Evolutionary conservation across 1,139 yeast species (phyloP).

Genomic region (Tardiomyces depauwii): DNA sequence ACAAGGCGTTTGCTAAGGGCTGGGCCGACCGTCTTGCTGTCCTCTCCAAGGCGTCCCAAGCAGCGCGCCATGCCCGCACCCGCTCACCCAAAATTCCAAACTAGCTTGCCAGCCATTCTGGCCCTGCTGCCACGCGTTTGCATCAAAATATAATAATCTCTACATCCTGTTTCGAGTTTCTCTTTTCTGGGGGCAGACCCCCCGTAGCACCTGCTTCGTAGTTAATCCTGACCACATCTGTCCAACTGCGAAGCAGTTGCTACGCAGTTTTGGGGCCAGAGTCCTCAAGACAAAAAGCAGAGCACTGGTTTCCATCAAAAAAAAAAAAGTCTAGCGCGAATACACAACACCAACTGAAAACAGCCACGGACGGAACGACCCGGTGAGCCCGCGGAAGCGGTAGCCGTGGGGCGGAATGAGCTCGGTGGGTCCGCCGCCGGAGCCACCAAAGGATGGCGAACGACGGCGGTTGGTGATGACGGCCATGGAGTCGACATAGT

Average conservation of each 20-base stretch:
- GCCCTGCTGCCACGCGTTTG: too few species aligned
- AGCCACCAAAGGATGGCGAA: constrained; percentile 45
- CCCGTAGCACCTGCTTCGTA: too few species aligned
- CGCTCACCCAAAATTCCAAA: neutral
- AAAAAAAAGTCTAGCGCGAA: neutral
- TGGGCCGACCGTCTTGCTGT: constrained; percentile 42
- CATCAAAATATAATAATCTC: too few species aligned
- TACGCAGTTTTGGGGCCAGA: too few species aligned
- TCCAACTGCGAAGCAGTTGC: too few species aligned
- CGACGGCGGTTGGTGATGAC: constrained; percentile 37
- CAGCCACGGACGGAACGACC: constrained; percentile 28
- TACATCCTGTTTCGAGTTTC: too few species aligned
- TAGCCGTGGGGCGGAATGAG: constrained; percentile 51
- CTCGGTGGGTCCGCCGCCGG: constrained; percentile 54
- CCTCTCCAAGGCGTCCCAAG: constrained; percentile 28
- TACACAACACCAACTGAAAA: neutral
- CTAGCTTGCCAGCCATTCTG: neutral
- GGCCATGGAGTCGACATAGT: constrained; percentile 84
- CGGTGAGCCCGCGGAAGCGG: constrained; percentile 55
- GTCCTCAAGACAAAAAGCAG: too few species aligned
- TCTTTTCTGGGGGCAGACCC: too few species aligned
- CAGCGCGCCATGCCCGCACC: constrained; percentile 26
- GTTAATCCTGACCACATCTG: too few species aligned
- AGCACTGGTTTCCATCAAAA: too few species aligned
- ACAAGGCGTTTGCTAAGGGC: constrained; percentile 42